phyloP scores from a whole-genome alignment of 2,329 filamentous ascomycete genomes.

The Diaporthe ampelina region DNA sequence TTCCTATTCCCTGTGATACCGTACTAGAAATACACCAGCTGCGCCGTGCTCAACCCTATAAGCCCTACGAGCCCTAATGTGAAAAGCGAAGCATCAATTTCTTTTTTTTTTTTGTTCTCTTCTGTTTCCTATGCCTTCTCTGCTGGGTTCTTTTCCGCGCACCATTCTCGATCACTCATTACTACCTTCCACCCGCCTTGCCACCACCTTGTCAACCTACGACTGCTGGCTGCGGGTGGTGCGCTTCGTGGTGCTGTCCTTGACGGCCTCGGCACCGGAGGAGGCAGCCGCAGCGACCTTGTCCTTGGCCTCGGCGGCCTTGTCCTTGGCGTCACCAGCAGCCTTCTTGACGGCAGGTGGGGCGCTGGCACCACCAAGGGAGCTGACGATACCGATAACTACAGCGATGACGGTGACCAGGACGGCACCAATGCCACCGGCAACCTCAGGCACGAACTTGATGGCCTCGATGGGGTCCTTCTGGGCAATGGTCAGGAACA shows the following conservation, averaged over 20 bases:
- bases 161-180: conserved; percentile 21
- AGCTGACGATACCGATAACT: conserved; percentile 75
- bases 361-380: conserved; percentile 67
- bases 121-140: background rate
- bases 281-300: conserved; percentile 74
- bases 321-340: conserved; percentile 74
- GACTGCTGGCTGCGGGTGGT: conserved; percentile 67
- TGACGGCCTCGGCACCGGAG: conserved; percentile 78
- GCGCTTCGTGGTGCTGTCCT: conserved; percentile 78
- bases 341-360: conserved; percentile 82
- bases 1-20: conserved; percentile 40
- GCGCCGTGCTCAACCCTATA: conserved; percentile 42
- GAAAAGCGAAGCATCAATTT: conserved; percentile 37
- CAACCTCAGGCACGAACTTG: conserved; percentile 92
- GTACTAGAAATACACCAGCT: conserved; percentile 40
- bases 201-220: conserved; percentile 50
- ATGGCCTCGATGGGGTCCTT: conserved; percentile 86
- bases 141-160: conserved; percentile 4
- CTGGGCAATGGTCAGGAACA: conserved; percentile 88
- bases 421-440: conserved; percentile 81
- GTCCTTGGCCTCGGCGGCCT: conserved; percentile 82
- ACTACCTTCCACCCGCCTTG: conserved; percentile 37
- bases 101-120: conserved; percentile 25
- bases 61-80: conserved; percentile 34
- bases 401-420: conserved; percentile 79